These are phyloP conservation scores for Stellera chamaejasme DNA, from an alignment of 345 rosid genomes.

Conservation along the genomic window DNA sequence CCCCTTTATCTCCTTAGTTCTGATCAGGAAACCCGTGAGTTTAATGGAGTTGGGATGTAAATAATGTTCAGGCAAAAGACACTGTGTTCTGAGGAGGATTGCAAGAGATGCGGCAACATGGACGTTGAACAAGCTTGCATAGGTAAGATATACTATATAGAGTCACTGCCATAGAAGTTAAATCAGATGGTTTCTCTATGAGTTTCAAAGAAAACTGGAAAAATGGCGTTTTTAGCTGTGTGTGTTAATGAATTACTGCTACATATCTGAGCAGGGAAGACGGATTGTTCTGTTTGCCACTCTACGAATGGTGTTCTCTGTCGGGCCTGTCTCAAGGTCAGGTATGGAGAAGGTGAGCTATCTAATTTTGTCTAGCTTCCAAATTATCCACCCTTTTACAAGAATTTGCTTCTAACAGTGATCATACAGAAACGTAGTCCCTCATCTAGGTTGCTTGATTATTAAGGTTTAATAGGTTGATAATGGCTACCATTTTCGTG, in stretches of 20 bases:
- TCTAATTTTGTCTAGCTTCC: not conserved
- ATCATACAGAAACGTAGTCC: too few species aligned
- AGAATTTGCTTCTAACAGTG: too few species aligned
- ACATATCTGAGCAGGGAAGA: constrained; percentile 27
- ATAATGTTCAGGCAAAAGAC: constrained; percentile 29
- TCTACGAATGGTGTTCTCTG: constrained; percentile 30
- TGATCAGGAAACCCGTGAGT: too few species aligned
- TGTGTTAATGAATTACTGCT: too few species aligned
- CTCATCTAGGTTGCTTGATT: too few species aligned
- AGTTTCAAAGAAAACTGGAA: too few species aligned
- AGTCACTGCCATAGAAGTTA: too few species aligned
- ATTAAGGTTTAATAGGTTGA: too few species aligned
- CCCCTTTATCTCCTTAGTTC: not conserved
- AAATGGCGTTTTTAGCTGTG: too few species aligned
- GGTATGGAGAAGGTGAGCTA: constrained; percentile 39
- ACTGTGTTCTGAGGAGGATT: constrained; percentile 31
- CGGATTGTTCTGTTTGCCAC: constrained; percentile 36
- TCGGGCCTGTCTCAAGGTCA: constrained; percentile 31
- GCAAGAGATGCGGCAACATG: constrained; percentile 30
- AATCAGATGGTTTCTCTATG: too few species aligned
- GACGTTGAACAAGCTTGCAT: constrained; percentile 32
- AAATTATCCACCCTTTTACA: too few species aligned
- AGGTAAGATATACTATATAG: constrained; percentile 10
- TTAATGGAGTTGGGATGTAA: not conserved
- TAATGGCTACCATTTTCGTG: not conserved